Conservation (phyloP, 1,284 basidiomycete genomes). For the Trichosporon inkin region DNA sequence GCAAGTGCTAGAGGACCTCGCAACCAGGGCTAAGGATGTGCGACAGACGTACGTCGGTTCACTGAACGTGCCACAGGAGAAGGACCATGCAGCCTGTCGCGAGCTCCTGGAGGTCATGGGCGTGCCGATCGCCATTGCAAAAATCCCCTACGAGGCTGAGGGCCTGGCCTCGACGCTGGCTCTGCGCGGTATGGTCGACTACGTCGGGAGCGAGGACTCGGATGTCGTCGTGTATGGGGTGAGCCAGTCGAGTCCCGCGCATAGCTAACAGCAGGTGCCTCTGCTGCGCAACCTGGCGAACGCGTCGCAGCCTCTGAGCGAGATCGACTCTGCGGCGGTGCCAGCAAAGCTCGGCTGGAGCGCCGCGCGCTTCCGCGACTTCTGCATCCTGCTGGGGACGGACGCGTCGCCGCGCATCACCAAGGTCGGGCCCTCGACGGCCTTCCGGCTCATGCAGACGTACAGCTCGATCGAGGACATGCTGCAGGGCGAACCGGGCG, state of each 20-base stretch:
- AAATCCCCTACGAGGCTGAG: slow-evolving; percentile 71
- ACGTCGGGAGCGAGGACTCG: slow-evolving; percentile 81
- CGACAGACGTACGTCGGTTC: slow-evolving; percentile 31
- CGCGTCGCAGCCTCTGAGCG: slow-evolving; percentile 57
- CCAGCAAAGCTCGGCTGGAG: slow-evolving; percentile 58
- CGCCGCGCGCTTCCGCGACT: slow-evolving; percentile 65
- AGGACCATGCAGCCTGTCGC: slow-evolving; percentile 39
- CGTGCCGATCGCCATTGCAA: slow-evolving; percentile 64
- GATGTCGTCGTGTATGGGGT: slow-evolving; percentile 48
- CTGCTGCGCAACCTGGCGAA: slow-evolving; percentile 69
- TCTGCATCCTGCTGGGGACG: slow-evolving; percentile 76
- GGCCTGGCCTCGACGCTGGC: slow-evolving; percentile 73
- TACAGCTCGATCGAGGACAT: slow-evolving; percentile 70
- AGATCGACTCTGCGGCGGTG: slow-evolving; percentile 64
- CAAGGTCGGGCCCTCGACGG: slow-evolving; percentile 68
- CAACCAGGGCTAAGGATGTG: slow-evolving; percentile 21
- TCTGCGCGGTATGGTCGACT: slow-evolving; percentile 67
- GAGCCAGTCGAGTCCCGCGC: slow-evolving; percentile 12
- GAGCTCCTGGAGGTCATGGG: slow-evolving; percentile 66
- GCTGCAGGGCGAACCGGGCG: slow-evolving; percentile 50
- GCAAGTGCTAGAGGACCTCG: slow-evolving; percentile 22
- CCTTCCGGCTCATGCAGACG: slow-evolving; percentile 65
- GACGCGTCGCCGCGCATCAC: slow-evolving; percentile 80
- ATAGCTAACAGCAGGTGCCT: slow-evolving; percentile 56
- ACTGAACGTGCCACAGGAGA: slow-evolving; percentile 32